These are phyloP conservation scores for Trametes cubensis DNA, from an alignment of 768 basidiomycete species.

Conservation along the genomic window DNA sequence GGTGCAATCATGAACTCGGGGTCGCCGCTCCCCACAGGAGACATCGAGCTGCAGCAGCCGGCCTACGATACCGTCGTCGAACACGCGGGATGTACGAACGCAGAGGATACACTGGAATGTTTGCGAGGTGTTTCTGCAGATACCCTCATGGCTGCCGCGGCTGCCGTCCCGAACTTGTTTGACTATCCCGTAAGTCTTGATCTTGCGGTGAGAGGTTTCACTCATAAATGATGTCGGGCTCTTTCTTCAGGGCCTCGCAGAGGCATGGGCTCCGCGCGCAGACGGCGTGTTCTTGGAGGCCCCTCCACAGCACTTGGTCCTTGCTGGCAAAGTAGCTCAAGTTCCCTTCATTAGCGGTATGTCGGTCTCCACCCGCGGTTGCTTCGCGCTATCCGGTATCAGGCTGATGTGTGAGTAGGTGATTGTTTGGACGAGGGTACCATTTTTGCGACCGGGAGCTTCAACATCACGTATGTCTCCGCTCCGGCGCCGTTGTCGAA, in stretches of 20 bases:
- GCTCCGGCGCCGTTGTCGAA: background rate
- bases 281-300: constrained; percentile 53
- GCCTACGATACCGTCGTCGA: constrained; percentile 11
- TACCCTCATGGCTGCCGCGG: constrained; percentile 12
- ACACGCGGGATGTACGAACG: constrained; percentile 11
- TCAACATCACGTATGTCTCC: constrained; percentile 33
- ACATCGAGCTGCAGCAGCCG: background rate
- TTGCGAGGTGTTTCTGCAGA: constrained; percentile 20
- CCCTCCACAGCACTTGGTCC: constrained; percentile 43
- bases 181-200: constrained; percentile 29
- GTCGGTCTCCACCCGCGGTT: background rate
- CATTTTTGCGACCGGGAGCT: constrained; percentile 29
- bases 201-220: background rate
- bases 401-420: constrained; percentile 28
- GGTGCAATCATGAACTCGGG: constrained; percentile 41
- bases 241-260: constrained; percentile 40
- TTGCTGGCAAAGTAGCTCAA: constrained; percentile 47
- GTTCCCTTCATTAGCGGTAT: constrained; percentile 46
- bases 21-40: constrained; percentile 11
- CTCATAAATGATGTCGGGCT: background rate
- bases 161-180: background rate
- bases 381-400: background rate
- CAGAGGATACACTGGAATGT: constrained; percentile 22
- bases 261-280: constrained; percentile 51
- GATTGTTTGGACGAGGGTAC: constrained; percentile 64